Evolutionary conservation across 805 yeast species (phyloP).

Genomic region (Barnettozyma pratensis): DNA sequence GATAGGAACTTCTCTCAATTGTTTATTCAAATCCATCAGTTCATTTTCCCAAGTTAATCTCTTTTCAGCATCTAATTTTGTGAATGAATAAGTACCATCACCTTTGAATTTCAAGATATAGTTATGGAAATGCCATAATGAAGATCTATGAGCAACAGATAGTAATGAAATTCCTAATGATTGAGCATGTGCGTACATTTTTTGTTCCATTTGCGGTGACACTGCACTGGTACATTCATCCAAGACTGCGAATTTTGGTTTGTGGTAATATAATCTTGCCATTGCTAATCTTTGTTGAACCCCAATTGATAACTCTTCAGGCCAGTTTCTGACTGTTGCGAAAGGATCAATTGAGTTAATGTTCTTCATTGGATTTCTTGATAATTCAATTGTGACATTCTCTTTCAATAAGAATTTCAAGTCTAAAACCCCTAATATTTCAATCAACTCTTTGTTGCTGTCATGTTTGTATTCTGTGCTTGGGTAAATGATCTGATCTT

Average conservation of each 20-base stretch:
- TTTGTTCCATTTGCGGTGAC: slow-evolving; percentile 83
- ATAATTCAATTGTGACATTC: slow-evolving; percentile 33
- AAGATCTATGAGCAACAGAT: slow-evolving; percentile 90
- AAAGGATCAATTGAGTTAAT: slow-evolving; percentile 42
- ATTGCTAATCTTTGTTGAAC: slow-evolving; percentile 91
- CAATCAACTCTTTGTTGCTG: slow-evolving; percentile 43
- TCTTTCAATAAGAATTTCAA: slow-evolving; percentile 52
- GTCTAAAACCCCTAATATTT: slow-evolving; percentile 52
- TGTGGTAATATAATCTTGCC: slow-evolving; percentile 88
- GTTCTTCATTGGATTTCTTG: slow-evolving; percentile 24
- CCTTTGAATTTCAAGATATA: slow-evolving; percentile 81
- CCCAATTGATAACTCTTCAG: slow-evolving; percentile 82
- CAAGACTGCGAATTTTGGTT: slow-evolving; percentile 88
- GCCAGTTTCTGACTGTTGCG: slow-evolving; percentile 74
- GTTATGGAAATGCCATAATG: slow-evolving; percentile 89
- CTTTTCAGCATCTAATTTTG: slow-evolving; percentile 63
- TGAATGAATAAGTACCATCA: slow-evolving; percentile 62
- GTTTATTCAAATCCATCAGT: slow-evolving; percentile 61
- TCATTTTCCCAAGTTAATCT: slow-evolving; percentile 77
- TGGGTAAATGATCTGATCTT: slow-evolving; percentile 89
- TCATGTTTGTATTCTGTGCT: slow-evolving; percentile 51
- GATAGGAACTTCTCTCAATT: slow-evolving; percentile 63
- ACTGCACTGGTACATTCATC: slow-evolving; percentile 97
- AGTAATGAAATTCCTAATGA: slow-evolving; percentile 72
- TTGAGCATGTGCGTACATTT: slow-evolving; percentile 82